Evolutionary conservation across 225 moss, liverwort and hornwort species (phyloP).

Genomic region (Lunularia cruciata): DNA sequence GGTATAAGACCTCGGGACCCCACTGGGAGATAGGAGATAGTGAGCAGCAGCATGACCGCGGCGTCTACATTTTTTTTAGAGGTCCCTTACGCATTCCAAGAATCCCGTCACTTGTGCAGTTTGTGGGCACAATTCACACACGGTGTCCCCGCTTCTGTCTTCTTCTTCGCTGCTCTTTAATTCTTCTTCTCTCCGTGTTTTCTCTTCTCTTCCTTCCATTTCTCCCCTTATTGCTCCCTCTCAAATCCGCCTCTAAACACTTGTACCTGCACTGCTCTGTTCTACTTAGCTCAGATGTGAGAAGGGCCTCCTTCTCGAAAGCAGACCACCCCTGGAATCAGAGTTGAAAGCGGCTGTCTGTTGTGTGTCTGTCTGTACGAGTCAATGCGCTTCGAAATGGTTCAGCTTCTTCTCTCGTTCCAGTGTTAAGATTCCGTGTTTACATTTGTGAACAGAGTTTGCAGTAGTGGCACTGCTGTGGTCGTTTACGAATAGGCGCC

Average conservation of each 20-base stretch:
- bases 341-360: neutral
- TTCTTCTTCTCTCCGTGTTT: neutral
- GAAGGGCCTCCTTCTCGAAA: neutral
- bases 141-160: neutral
- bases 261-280: too few relatives aligned
- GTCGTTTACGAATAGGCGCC: neutral
- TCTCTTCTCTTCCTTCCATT: neutral
- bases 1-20: neutral
- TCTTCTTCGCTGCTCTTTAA: neutral
- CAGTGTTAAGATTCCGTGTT: neutral
- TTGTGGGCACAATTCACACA: slow-evolving; percentile 14
- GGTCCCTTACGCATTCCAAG: neutral
- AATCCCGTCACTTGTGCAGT: slow-evolving; percentile 11
- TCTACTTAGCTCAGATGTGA: neutral
- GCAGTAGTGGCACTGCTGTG: neutral
- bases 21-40: too few relatives aligned
- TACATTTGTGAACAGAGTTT: neutral
- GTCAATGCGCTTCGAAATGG: neutral
- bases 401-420: neutral
- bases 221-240: neutral
- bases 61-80: neutral
- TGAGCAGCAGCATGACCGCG: too few relatives aligned
- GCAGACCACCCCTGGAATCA: neutral
- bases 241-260: neutral
- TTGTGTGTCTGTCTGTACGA: too few relatives aligned